Conservation (phyloP, 306 rosid genomes). For the Crotalaria pallida region DNA sequence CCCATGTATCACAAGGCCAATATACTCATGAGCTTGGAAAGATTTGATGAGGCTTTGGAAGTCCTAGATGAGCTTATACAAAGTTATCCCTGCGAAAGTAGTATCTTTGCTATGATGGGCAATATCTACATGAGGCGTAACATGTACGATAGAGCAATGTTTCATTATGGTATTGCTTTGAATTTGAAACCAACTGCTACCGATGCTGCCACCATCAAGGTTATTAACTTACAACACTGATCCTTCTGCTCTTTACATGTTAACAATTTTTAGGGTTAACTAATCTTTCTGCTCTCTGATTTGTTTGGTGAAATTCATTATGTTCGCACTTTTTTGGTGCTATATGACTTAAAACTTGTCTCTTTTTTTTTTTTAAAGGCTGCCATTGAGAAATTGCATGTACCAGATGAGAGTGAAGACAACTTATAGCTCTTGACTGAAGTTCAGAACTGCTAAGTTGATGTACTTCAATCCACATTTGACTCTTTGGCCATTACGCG, state of each 20-base stretch:
- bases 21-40: constrained; percentile 71
- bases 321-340: background rate
- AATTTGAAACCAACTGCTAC: constrained; percentile 95
- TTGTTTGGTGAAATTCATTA: background rate
- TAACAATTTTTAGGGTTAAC: background rate
- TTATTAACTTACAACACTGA: constrained; percentile 17
- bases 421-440: constrained; percentile 41
- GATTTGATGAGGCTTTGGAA: constrained; percentile 75
- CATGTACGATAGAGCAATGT: constrained; percentile 90
- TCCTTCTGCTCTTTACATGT: background rate
- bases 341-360: background rate
- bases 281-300: background rate
- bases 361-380: constrained; percentile 48
- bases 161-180: constrained; percentile 91
- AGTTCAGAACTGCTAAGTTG: constrained; percentile 19
- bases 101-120: constrained; percentile 97
- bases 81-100: constrained; percentile 88
- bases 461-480: constrained; percentile 28
- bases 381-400: constrained; percentile 93
- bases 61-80: constrained; percentile 88
- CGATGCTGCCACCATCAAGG: constrained; percentile 95
- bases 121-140: constrained; percentile 71
- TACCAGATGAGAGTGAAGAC: constrained; percentile 91
- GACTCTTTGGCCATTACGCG: constrained; percentile 28
- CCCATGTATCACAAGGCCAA: constrained; percentile 99